Evolutionary conservation across 345 rosid species (phyloP).

Genomic region (Eucalyptus paniculata): DNA sequence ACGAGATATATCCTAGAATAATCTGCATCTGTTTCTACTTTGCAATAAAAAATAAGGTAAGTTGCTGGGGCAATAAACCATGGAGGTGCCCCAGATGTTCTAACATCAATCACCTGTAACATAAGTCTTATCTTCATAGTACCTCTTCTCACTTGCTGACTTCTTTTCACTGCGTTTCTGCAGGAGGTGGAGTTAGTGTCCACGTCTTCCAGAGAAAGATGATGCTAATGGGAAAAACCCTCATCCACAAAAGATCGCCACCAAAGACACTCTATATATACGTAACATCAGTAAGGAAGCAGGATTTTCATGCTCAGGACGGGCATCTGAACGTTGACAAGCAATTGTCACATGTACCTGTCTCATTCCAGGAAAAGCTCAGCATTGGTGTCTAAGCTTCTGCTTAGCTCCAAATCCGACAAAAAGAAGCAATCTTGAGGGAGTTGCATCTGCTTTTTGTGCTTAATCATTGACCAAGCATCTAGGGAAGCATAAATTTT

Average conservation of each 20-base stretch:
- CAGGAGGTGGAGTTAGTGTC: not conserved
- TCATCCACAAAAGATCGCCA: not conserved
- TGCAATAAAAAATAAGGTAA: not conserved
- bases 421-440: not conserved
- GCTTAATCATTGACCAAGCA: not conserved
- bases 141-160: slow-evolving; percentile 47
- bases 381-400: not conserved
- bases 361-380: not conserved
- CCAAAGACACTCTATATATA: not conserved
- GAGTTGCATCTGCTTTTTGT: not conserved
- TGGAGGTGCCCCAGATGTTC: not conserved
- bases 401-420: not conserved
- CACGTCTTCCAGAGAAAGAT: not conserved
- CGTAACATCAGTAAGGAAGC: not conserved
- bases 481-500: not conserved
- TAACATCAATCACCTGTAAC: slow-evolving; percentile 33
- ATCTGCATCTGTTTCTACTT: not conserved
- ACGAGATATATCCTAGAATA: not conserved
- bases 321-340: not conserved
- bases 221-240: not conserved
- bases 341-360: not conserved
- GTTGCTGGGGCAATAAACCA: not conserved
- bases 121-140: slow-evolving; percentile 39
- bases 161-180: slow-evolving; percentile 70
- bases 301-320: not conserved